A percentile compares a stretch with the other conserved stretches of the same genome.
These are phyloP conservation scores for Claviceps digitariae DNA, from an alignment of 2,329 filamentous ascomycete species.

Conservation along the genomic window DNA sequence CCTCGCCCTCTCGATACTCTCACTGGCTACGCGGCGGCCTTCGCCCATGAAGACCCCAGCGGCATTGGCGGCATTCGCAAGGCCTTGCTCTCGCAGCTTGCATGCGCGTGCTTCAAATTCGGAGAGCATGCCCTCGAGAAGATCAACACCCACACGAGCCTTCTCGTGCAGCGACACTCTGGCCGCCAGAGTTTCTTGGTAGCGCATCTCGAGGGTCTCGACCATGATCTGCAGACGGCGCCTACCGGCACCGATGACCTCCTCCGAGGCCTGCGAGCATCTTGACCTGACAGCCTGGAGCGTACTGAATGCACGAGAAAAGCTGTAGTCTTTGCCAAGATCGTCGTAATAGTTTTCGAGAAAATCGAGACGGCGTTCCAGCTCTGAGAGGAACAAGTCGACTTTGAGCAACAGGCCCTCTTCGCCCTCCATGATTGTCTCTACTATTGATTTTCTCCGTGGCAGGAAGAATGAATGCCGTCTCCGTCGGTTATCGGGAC, in stretches of 20 bases:
- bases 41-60: constrained; percentile 63
- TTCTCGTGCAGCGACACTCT: constrained; percentile 87
- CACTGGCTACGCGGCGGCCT: constrained; percentile 67
- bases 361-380: constrained; percentile 76
- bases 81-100: constrained; percentile 63
- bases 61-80: constrained; percentile 52
- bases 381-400: constrained; percentile 69
- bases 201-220: constrained; percentile 77
- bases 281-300: constrained; percentile 75
- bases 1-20: constrained; percentile 58
- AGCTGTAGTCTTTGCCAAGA: constrained; percentile 66
- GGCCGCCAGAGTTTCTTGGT: constrained; percentile 71
- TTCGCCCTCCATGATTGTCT: constrained; percentile 48
- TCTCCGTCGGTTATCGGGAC: constrained; percentile 24
- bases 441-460: constrained; percentile 44
- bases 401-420: constrained; percentile 51
- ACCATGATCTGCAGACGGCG: constrained; percentile 79
- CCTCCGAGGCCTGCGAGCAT: constrained; percentile 81
- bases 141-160: constrained; percentile 69
- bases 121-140: constrained; percentile 73
- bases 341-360: constrained; percentile 86
- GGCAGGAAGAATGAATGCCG: constrained; percentile 45
- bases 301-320: constrained; percentile 74
- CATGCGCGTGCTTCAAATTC: constrained; percentile 77
- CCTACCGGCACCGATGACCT: constrained; percentile 75